These are phyloP conservation scores for Arthrinium puccinioides DNA, from an alignment of 2,329 filamentous ascomycete species.

Conservation along the genomic window DNA sequence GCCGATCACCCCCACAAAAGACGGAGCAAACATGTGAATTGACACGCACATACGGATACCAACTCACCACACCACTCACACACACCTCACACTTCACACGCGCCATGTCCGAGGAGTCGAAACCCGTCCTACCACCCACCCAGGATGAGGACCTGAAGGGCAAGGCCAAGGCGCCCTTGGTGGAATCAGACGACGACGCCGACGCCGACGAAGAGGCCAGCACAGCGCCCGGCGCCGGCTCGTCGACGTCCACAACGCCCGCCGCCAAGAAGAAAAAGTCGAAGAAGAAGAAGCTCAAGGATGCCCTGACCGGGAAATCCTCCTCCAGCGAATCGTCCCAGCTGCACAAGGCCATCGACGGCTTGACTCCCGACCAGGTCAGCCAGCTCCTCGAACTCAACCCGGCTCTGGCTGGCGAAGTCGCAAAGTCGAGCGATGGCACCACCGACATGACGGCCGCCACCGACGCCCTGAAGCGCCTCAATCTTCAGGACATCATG, in stretches of 20 bases:
- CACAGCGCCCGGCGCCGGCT: constrained; percentile 17
- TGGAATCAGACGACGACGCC: constrained; percentile 35
- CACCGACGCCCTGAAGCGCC: constrained; percentile 49
- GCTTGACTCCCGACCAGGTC: constrained; percentile 49
- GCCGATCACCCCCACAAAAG: too few species aligned
- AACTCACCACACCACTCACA: too few species aligned
- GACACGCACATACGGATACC: too few species aligned
- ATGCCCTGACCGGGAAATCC: constrained; percentile 29
- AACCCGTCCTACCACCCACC: constrained; percentile 48
- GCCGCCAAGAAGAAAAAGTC: constrained; percentile 53
- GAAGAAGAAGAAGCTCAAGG: constrained; percentile 55
- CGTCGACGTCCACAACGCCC: neutral
- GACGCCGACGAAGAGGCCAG: constrained; percentile 16
- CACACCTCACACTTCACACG: too few species aligned
- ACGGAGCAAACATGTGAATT: too few species aligned
- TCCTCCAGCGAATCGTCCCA: constrained; percentile 25
- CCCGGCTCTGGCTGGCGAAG: constrained; percentile 61
- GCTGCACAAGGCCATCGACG: constrained; percentile 39
- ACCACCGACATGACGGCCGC: constrained; percentile 23
- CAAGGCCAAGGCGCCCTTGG: constrained; percentile 36
- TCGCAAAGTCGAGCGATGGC: constrained; percentile 29
- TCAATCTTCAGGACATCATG: constrained; percentile 65
- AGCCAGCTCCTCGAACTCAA: constrained; percentile 64
- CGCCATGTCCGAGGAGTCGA: constrained; percentile 50
- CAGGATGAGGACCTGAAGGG: constrained; percentile 36